Evolutionary conservation across 2,329 filamentous ascomycete species (phyloP), one percentile per base, ranked within the genome.

Genomic region (Paradendryphiella salina): DNA sequence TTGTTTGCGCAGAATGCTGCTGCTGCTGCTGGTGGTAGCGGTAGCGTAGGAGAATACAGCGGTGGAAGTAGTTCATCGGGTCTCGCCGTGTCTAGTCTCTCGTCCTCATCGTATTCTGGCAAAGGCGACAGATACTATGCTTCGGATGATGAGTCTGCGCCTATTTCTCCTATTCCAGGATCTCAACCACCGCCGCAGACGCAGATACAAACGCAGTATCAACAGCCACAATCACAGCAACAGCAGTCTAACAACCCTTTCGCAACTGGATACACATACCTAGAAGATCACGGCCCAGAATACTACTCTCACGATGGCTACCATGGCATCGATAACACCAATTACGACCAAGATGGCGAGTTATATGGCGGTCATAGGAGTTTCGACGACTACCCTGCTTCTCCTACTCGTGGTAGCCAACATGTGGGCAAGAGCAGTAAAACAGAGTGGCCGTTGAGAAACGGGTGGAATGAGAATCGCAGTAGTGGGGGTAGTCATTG

Each of bases 251-350:
- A 15, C 50, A 66, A 70, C 23, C 66, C 67, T 1, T 72, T 70
- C 40, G 52, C 44, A 9, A 64, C 63, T 31, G 59, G 63, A 6
- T 56, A 65, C 32, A 44, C 47, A 2, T 72, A 71, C 36, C 52
- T 66, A 13, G 70, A 72, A 31, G 66, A 71, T 47, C 70, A 70
- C 26, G 66, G 66, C 3, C 65, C 69, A 2, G 69, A 71, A 34
- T 71, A 63, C 15, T 48, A 39, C 34, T 48, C 39, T 8, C 29
- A 48, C n/a, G 23, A 43, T 8, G 38, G 45, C 28, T 41, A 37
- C 10, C 23, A 42, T 9, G 26, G 31, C 11, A 33, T 15, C 10
- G 50, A 52, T 1, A 54, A 62, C 20, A 51, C 7, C 13, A 20
- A 11, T 5, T 9, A 56, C 7, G 66, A 67, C 21, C 54, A 61